Conservation (phyloP, 208 protist species). For the Trypanosoma melophagium region DNA sequence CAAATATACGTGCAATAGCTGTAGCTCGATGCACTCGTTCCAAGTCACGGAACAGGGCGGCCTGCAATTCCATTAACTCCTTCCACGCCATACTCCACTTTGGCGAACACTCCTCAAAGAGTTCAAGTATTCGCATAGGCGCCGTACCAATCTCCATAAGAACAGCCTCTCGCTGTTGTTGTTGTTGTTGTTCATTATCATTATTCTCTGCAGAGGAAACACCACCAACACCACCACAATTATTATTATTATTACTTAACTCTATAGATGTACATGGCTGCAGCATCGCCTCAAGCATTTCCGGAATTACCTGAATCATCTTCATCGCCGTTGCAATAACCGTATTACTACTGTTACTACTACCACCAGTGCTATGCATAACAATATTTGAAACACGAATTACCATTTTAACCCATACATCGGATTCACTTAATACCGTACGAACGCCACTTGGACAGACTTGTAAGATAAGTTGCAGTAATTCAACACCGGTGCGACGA, state of each 20-base stretch:
- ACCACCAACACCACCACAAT: neutral
- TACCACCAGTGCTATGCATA: slow-evolving; percentile 4
- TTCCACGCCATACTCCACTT: slow-evolving; percentile 66
- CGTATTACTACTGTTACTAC: neutral
- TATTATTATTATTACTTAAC: neutral
- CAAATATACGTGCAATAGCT: slow-evolving; percentile 48
- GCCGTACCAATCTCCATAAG: neutral
- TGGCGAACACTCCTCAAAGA: slow-evolving; percentile 52
- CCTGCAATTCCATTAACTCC: slow-evolving; percentile 73
- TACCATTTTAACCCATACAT: slow-evolving; percentile 39
- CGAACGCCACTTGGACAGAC: slow-evolving; percentile 22
- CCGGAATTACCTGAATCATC: slow-evolving; percentile 43
- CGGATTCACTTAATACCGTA: slow-evolving; percentile 13
- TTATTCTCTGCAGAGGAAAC: no score
- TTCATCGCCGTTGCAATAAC: slow-evolving; percentile 9
- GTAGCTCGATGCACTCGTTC: slow-evolving; percentile 48
- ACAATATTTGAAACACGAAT: slow-evolving; percentile 60
- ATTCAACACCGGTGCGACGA: slow-evolving; percentile 52
- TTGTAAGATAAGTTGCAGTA: slow-evolving; percentile 47
- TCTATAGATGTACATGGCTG: neutral
- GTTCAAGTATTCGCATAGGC: slow-evolving; percentile 35
- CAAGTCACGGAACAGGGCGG: slow-evolving; percentile 51
- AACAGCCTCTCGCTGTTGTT: neutral
- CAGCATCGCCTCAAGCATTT: slow-evolving; percentile 41
- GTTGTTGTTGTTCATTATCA: neutral